These are phyloP conservation scores for Globisporangium irregulare DNA, from an alignment of 352 stramenopile species.

Conservation along the genomic window DNA sequence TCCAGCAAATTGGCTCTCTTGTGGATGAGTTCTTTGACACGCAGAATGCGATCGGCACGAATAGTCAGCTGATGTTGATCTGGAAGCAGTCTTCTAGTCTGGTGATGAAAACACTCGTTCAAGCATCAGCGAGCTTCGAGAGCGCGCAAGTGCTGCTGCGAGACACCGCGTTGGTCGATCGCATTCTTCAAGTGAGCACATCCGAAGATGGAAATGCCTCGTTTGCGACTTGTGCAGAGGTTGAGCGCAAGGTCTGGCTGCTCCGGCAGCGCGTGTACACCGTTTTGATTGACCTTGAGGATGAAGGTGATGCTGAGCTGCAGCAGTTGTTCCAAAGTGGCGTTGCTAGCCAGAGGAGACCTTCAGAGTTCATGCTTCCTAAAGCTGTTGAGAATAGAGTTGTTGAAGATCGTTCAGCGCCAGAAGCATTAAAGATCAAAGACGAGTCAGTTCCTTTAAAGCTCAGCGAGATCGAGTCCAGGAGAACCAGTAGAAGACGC, in stretches of 20 bases:
- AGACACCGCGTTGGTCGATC: constrained; percentile 1
- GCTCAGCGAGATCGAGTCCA: neutral
- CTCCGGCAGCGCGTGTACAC: constrained; percentile 49
- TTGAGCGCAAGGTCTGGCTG: constrained; percentile 38
- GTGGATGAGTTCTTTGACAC: neutral
- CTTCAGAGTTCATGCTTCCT: neutral
- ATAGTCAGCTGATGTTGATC: neutral
- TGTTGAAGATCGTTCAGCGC: too few relatives aligned
- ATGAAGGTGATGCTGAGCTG: constrained; percentile 31
- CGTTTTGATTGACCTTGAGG: constrained; percentile 31
- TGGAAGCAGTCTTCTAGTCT: neutral
- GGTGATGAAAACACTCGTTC: constrained; percentile 13
- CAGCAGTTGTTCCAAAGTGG: neutral
- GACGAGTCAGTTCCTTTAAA: neutral
- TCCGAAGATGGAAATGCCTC: constrained; percentile 21
- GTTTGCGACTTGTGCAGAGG: constrained; percentile 30
- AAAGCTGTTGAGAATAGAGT: neutral
- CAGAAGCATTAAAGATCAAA: neutral
- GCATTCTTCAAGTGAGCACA: constrained; percentile 10
- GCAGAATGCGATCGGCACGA: neutral
- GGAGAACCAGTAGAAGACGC: neutral
- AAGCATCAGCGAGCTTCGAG: neutral
- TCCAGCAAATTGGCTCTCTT: neutral
- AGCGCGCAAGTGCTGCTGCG: neutral
- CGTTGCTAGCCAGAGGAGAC: neutral